A percentile compares a stretch with the other conserved stretches of the same genome.
Evolutionary conservation across 2,329 filamentous ascomycete species (phyloP).

Genomic region (Aspergillus fumigatiaffinis): DNA sequence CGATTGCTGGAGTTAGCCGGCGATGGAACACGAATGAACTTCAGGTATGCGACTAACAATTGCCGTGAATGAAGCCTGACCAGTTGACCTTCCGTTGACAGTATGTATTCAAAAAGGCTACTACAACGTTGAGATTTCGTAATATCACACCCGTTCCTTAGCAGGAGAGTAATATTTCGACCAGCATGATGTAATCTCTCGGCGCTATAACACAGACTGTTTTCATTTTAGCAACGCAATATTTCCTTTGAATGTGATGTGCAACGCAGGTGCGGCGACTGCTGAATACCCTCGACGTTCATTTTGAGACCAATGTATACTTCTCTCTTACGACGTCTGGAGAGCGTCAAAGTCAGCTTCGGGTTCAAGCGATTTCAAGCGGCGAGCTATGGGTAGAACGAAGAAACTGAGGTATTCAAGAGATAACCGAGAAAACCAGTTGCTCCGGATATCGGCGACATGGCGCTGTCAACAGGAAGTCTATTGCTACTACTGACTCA

Average conservation of each 20-base stretch:
- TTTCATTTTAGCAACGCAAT: too few species aligned
- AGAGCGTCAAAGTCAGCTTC: neutral
- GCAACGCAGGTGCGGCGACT: too few species aligned
- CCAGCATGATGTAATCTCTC: neutral
- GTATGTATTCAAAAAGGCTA: neutral
- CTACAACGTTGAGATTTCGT: too few species aligned
- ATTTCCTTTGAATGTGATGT: too few species aligned
- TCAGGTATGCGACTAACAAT: neutral
- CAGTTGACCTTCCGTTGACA: neutral
- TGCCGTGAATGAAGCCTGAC: neutral
- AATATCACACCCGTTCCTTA: too few species aligned
- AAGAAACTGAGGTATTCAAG: neutral
- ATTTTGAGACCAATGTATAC: neutral
- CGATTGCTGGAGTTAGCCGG: neutral
- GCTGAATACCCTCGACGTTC: neutral
- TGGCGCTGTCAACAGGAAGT: neutral
- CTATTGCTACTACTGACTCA: too few species aligned
- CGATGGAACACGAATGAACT: neutral
- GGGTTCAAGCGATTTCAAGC: neutral
- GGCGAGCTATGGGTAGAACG: neutral
- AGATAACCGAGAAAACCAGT: too few species aligned
- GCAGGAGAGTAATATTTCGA: neutral
- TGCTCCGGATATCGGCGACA: neutral
- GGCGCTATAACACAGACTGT: too few species aligned
- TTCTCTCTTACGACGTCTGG: neutral